phyloP scores from a whole-genome alignment of 2,329 filamentous ascomycete species.

The Pseudopithomyces maydicus region DNA sequence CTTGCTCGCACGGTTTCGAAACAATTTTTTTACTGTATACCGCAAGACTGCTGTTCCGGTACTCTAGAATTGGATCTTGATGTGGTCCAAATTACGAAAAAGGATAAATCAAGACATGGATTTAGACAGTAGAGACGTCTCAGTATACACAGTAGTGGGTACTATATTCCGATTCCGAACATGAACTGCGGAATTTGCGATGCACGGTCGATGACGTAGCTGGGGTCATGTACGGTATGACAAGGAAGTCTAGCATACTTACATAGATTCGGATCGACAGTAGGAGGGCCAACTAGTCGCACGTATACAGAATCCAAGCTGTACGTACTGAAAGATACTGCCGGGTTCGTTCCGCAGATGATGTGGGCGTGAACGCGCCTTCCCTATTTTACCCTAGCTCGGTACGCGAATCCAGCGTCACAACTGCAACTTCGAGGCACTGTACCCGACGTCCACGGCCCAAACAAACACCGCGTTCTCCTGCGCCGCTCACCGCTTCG shows the following conservation, averaged over 20 bases:
- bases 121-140: too few relatives aligned
- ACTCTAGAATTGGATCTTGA: too few relatives aligned
- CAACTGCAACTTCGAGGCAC: neutral
- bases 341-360: neutral
- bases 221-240: too few relatives aligned
- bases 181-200: neutral
- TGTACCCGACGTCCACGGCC: neutral
- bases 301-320: neutral
- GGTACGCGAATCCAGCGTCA: neutral
- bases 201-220: neutral
- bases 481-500: neutral
- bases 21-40: too few relatives aligned
- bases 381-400: neutral
- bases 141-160: neutral
- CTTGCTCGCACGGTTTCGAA: too few relatives aligned
- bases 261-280: too few relatives aligned
- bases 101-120: too few relatives aligned
- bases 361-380: neutral
- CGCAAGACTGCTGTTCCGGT: too few relatives aligned
- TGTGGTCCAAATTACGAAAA: too few relatives aligned
- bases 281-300: too few relatives aligned
- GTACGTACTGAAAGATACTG: neutral
- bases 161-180: constrained; percentile 1
- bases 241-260: too few relatives aligned
- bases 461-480: neutral